phyloP scores from a whole-genome alignment of 2,329 filamentous ascomycete species.

The Hypoxylon sp. region DNA sequence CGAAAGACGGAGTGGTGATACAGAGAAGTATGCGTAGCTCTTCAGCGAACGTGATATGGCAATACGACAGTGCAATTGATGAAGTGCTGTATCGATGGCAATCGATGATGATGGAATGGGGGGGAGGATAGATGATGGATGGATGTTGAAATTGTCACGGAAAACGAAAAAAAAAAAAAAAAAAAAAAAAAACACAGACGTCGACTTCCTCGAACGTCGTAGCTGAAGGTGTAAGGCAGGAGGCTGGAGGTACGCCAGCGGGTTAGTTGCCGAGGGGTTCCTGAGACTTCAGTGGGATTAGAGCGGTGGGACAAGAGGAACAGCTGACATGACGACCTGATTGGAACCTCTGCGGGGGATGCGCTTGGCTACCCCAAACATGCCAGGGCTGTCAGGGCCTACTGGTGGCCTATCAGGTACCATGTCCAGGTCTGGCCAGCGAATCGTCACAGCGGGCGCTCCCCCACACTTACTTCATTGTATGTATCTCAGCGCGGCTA shows the following conservation, averaged over 20 bases:
- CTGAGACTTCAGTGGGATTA: slow-evolving; percentile 25
- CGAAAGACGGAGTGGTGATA: slow-evolving; percentile 9
- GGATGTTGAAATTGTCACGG: background rate
- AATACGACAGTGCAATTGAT: slow-evolving; percentile 6
- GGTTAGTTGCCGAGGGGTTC: slow-evolving; percentile 29
- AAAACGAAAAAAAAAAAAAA: background rate
- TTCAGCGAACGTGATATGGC: slow-evolving; percentile 4
- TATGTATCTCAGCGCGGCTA: slow-evolving; percentile 6
- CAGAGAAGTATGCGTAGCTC: slow-evolving; percentile 5
- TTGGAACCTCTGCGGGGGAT: slow-evolving; percentile 24
- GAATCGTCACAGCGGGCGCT: slow-evolving; percentile 6
- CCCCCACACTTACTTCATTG: slow-evolving; percentile 25
- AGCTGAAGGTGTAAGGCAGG: background rate
- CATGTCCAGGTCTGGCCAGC: background rate
- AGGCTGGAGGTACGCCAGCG: slow-evolving; percentile 3
- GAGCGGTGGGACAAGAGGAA: slow-evolving; percentile 3
- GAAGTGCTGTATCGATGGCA: slow-evolving; percentile 7
- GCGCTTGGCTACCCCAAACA: slow-evolving; percentile 24
- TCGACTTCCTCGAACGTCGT: no score
- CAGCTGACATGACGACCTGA: slow-evolving; percentile 23
- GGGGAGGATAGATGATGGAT: background rate
- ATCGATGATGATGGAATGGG: background rate
- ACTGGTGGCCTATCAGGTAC: background rate
- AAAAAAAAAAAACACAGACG: no score
- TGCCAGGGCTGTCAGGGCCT: no score